Evolutionary conservation across 148 eudicot species (phyloP).

Genomic region (Agrostemma githago): DNA sequence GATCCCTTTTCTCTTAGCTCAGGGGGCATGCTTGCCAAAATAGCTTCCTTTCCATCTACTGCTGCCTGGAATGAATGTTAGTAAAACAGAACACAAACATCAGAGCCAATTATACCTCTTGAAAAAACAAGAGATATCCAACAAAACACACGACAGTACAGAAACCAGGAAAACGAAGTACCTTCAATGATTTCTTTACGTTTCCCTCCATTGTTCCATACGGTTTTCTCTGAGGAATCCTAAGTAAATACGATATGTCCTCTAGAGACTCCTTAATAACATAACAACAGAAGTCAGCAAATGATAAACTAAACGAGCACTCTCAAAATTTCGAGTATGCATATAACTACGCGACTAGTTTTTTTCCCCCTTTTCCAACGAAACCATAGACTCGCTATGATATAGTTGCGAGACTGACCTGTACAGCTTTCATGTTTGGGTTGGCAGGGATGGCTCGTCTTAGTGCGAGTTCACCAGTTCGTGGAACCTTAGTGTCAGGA

Average conservation of each 20-base stretch:
- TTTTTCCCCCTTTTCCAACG: background rate
- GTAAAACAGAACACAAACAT: background rate
- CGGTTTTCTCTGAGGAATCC: constrained; percentile 97
- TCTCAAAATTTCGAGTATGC: background rate
- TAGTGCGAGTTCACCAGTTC: constrained; percentile 92
- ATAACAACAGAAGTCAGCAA: constrained; percentile 5
- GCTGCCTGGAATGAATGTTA: constrained; percentile 56
- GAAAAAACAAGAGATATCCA: background rate
- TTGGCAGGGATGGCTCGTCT: constrained; percentile 96
- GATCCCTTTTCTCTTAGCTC: constrained; percentile 65
- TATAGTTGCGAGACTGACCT: constrained; percentile 37
- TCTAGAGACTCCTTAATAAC: constrained; percentile 70
- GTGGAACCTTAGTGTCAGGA: constrained; percentile 93
- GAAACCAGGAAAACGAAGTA: constrained; percentile 20
- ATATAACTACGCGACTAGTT: background rate
- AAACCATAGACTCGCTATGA: background rate
- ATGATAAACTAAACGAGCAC: background rate
- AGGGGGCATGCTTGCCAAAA: constrained; percentile 66
- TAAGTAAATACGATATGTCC: constrained; percentile 85
- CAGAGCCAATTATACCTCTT: background rate
- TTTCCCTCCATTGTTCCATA: constrained; percentile 98
- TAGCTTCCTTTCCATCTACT: constrained; percentile 79
- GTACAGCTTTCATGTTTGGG: constrained; percentile 78
- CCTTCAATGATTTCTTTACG: constrained; percentile 91
- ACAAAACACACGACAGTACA: background rate